Evolutionary conservation across 1,284 basidiomycete species (phyloP).

Genomic region (Cystobasidium slooffiae): DNA sequence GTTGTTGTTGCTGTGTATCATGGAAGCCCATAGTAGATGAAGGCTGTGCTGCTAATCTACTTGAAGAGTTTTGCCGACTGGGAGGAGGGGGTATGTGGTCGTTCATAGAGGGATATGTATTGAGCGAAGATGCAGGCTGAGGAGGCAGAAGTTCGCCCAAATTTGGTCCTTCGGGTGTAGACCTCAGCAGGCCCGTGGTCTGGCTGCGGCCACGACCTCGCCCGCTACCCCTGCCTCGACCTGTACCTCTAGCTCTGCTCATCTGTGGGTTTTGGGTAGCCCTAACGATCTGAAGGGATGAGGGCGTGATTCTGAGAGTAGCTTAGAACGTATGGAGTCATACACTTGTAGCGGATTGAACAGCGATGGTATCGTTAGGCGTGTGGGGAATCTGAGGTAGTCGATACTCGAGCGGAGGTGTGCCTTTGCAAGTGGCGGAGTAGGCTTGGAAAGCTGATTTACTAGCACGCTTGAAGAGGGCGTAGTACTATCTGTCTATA

Average conservation of each 20-base stretch:
- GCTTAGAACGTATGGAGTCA: no score
- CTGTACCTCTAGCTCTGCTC: background rate
- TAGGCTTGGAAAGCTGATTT: no score
- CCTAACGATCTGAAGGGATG: background rate
- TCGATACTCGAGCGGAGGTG: no score
- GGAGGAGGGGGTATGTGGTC: background rate
- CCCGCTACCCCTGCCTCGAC: background rate
- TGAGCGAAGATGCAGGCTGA: background rate
- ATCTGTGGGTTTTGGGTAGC: background rate
- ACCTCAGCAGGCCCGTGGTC: background rate
- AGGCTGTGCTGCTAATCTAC: background rate
- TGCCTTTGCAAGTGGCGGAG: no score
- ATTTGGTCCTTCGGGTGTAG: background rate
- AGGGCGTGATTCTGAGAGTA: background rate
- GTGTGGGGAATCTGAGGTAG: no score
- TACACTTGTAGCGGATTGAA: no score
- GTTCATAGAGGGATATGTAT: background rate
- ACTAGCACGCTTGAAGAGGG: no score
- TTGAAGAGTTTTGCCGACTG: background rate
- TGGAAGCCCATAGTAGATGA: constrained; percentile 2
- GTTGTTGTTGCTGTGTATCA: constrained; percentile 3
- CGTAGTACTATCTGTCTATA: no score
- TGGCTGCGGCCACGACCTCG: background rate
- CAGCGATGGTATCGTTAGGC: no score
- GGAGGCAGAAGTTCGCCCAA: background rate